Percentiles rank a stretch among this genome's conserved stretches.
phyloP scores from a whole-genome alignment of 345 rosid genomes.

The Kernera saxatilis region DNA sequence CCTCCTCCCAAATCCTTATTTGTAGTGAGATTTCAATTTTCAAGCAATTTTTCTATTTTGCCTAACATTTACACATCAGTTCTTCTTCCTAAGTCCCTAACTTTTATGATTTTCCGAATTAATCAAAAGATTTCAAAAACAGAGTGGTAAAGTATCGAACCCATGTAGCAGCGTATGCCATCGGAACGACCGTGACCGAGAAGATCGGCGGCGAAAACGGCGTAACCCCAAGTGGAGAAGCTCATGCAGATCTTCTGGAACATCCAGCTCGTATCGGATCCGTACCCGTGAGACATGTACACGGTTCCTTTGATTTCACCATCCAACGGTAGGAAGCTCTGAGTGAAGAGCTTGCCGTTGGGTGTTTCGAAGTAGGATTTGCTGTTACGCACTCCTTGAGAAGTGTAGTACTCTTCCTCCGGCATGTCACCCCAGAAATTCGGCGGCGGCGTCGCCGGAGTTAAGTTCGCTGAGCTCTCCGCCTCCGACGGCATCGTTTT shows the following conservation, averaged over 20 bases:
- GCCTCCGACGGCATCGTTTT: constrained; percentile 28
- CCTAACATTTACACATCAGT: neutral
- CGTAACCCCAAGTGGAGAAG: constrained; percentile 82
- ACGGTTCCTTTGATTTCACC: constrained; percentile 66
- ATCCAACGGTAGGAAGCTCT: constrained; percentile 75
- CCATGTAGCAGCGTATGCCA: constrained; percentile 87
- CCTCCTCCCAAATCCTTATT: neutral
- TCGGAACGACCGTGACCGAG: constrained; percentile 95
- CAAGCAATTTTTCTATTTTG: neutral
- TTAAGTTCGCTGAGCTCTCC: constrained; percentile 18
- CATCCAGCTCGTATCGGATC: constrained; percentile 91
- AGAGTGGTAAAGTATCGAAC: constrained; percentile 30
- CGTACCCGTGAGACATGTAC: constrained; percentile 86
- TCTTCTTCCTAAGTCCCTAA: neutral
- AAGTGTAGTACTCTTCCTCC: constrained; percentile 80
- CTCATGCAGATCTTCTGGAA: constrained; percentile 88
- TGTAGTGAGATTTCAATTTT: neutral
- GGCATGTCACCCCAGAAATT: constrained; percentile 90
- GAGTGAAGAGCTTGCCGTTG: constrained; percentile 76
- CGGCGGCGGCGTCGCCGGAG: constrained; percentile 17
- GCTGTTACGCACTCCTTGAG: constrained; percentile 73
- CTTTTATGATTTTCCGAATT: neutral
- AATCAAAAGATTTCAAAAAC: neutral
- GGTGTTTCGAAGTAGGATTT: constrained; percentile 83
- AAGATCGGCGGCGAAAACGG: constrained; percentile 95